phyloP scores from a whole-genome alignment of 805 yeast species.

The Candida nanaspora region DNA sequence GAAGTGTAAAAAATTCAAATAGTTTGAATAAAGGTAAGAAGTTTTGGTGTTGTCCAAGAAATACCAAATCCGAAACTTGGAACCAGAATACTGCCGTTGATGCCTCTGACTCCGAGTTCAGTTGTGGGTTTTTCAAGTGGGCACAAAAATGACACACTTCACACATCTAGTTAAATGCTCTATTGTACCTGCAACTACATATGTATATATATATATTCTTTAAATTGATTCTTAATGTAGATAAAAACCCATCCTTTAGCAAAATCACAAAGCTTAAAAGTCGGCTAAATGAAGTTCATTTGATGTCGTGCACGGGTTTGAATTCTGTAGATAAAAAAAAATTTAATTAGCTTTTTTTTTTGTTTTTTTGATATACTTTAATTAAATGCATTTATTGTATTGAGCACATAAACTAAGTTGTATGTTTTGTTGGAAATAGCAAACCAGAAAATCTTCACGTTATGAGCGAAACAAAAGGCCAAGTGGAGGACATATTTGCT shows the following conservation, averaged over 20 bases:
- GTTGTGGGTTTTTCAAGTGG: constrained; percentile 55
- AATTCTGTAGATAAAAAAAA: too few relatives aligned
- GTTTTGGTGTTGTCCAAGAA: constrained; percentile 47
- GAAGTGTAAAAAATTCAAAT: constrained; percentile 34
- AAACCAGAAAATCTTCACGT: too few relatives aligned
- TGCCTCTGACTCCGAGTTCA: constrained; percentile 18
- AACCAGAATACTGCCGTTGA: constrained; percentile 10
- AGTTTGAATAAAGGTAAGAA: constrained; percentile 38
- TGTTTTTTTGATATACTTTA: background rate
- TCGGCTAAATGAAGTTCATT: too few relatives aligned
- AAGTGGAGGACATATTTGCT: background rate
- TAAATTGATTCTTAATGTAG: too few relatives aligned
- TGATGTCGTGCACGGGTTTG: too few relatives aligned
- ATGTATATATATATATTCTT: too few relatives aligned
- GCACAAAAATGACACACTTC: constrained; percentile 17
- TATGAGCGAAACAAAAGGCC: background rate
- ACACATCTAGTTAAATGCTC: too few relatives aligned
- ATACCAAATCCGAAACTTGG: constrained; percentile 20
- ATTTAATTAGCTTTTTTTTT: background rate
- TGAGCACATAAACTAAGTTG: background rate
- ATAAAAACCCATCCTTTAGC: too few relatives aligned
- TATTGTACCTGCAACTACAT: too few relatives aligned
- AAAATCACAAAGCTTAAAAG: too few relatives aligned
- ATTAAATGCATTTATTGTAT: background rate
- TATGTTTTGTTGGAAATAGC: too few relatives aligned